These are phyloP conservation scores for Medakamo hakoo DNA, from an alignment of 139 green algal species.

Conservation along the genomic window DNA sequence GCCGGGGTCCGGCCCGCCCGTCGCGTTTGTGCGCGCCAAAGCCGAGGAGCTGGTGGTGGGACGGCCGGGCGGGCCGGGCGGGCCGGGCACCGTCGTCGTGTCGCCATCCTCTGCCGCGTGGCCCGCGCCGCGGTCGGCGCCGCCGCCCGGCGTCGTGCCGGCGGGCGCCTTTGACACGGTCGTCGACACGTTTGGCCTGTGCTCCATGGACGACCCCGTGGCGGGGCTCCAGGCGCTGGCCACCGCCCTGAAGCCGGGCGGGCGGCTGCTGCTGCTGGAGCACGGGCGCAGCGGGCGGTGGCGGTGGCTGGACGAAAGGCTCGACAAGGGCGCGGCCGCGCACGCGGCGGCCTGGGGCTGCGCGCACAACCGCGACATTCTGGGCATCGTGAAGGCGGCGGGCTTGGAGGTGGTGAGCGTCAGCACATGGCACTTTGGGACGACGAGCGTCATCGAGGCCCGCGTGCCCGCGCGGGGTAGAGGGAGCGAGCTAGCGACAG, in stretches of 20 bases:
- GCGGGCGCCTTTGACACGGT: conserved; percentile 44
- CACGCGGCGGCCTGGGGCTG: conserved; percentile 59
- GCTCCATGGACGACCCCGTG: conserved; percentile 33
- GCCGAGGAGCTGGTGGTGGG: neutral
- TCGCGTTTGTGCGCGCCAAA: too few relatives aligned
- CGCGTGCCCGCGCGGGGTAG: neutral
- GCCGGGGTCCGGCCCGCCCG: too few relatives aligned
- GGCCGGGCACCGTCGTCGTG: neutral
- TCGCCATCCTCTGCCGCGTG: conserved; percentile 4
- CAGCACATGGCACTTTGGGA: conserved; percentile 55
- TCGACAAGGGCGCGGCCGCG: neutral
- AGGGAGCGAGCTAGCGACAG: too few relatives aligned
- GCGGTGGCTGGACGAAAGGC: neutral
- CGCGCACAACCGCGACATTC: conserved; percentile 62
- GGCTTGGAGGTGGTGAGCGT: conserved; percentile 32
- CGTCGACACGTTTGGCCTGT: conserved; percentile 66
- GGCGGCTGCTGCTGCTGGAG: conserved; percentile 43
- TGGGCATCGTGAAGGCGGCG: conserved; percentile 33
- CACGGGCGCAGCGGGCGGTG: conserved; percentile 22
- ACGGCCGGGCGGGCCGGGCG: neutral
- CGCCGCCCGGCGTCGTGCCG: neutral
- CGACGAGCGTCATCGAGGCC: conserved; percentile 38
- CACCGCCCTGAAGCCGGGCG: conserved; percentile 29
- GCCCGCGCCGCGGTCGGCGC: neutral
- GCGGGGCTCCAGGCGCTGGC: conserved; percentile 27